Base-by-base conservation (phyloP, 805 yeast genomes). In the Monosporozyma solicola region DNA sequence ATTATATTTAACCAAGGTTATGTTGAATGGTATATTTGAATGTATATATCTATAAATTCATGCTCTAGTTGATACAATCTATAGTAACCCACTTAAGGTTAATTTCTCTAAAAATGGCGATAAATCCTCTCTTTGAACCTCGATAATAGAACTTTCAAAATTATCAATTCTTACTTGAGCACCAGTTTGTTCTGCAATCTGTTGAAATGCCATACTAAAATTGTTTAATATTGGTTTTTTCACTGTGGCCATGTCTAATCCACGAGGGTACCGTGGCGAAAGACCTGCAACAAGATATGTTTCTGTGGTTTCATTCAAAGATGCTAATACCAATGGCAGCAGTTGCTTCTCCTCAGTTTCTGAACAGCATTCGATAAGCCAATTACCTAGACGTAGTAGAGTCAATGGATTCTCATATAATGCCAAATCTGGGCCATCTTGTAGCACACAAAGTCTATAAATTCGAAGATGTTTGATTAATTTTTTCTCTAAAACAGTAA, bases 71-170 rank as follows among this genome's bases (percentile, higher is more conserved):
- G 7, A 33, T 37, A 15, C 22, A 13, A 35, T 35, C 39, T 44
- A 51, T 16, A 51, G n/a, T 48, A 80, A 65, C 2, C 91, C 91
- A 72, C 90, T 84, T 49, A 85, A 66, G 10, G 96, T 87, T 56
- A 92, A 72, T 54, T 82, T 80, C 65, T 94, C 98, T 55, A 94
- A 70, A 63, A 94, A 94, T 49, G 96, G 87, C 4, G 89, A 75
- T 57, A 94, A 72, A 66, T 94, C 99, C 49, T 91, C 96, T 63
- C 83, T 85, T 55, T 88, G 72, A 45, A 94, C 83, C 70, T 94
- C 97, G 46, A 94, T 89, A 24, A 94, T 87, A 3, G 97, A 83
- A 57, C 95, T 87, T 66, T 94, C 98, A 70, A 94, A 94, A 63
- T 96, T 89, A 67, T 94, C 98, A 56, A 94, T 86, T 61, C 92